phyloP scores from a whole-genome alignment of 371 early-diverging fungal genomes.

The Lichtheimia corymbifera region DNA sequence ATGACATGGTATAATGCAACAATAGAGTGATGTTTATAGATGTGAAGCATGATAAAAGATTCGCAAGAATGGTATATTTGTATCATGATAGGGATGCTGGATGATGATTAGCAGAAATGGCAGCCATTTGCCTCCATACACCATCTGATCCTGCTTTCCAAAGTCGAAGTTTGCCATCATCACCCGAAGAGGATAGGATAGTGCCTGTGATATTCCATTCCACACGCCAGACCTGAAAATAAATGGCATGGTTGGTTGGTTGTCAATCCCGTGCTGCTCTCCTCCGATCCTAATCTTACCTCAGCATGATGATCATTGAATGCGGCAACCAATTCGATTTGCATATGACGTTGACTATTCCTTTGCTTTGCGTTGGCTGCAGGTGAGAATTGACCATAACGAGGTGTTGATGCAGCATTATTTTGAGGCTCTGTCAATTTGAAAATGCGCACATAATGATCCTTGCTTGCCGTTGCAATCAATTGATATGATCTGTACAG shows the following conservation, averaged over 20 bases:
- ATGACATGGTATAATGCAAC: no score
- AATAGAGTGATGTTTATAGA: no score
- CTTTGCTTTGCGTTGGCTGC: conserved; percentile 4
- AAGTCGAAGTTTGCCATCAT: conserved; percentile 88
- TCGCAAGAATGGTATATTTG: no score
- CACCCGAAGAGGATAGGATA: conserved; percentile 84
- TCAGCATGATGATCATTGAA: conserved; percentile 75
- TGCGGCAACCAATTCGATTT: conserved; percentile 60
- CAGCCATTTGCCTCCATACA: conserved; percentile 72
- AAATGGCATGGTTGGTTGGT: conserved; percentile 6
- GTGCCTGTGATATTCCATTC: conserved; percentile 96
- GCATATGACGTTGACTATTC: conserved; percentile 30
- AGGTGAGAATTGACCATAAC: conserved; percentile 13
- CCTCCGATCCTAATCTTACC: conserved; percentile 34
- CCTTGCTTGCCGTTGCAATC: conserved; percentile 91
- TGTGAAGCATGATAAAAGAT: no score
- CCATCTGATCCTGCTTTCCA: conserved; percentile 79
- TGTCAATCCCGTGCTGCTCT: conserved; percentile 10
- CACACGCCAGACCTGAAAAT: conserved; percentile 77
- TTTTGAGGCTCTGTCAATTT: conserved; percentile 61
- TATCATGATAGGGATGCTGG: no score
- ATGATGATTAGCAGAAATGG: conserved; percentile 50
- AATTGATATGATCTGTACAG: conserved; percentile 75
- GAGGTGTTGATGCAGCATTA: conserved; percentile 7
- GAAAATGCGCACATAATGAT: conserved; percentile 85